Conservation (phyloP, 192 early-diverging fungal species). For the Coemansia sp. region DNA sequence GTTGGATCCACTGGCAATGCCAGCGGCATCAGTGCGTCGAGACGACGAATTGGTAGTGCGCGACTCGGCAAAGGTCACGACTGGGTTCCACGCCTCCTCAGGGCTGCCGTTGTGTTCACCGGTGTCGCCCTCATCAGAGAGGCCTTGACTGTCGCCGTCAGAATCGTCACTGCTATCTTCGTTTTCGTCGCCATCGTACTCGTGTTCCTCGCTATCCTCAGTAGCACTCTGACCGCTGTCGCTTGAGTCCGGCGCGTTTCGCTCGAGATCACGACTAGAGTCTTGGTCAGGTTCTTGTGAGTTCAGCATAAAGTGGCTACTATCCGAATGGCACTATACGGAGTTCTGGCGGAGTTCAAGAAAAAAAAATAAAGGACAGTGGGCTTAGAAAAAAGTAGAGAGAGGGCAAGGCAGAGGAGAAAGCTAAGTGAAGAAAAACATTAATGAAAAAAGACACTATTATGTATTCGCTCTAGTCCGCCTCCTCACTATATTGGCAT, state of each 20-base stretch:
- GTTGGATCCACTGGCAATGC: neutral
- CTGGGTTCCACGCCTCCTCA: slow-evolving; percentile 23
- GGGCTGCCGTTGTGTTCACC: slow-evolving; percentile 4
- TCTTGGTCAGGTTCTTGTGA: neutral
- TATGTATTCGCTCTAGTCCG: neutral
- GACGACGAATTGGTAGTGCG: neutral
- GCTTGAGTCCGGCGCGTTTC: neutral
- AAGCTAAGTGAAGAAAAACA: neutral
- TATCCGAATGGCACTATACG: neutral
- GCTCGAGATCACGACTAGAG: neutral
- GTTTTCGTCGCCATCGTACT: neutral
- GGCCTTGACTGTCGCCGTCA: neutral
- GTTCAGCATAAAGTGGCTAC: neutral
- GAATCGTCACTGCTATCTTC: slow-evolving; percentile 16
- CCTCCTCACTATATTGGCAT: neutral
- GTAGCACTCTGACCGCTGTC: slow-evolving; percentile 43
- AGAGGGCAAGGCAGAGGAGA: neutral
- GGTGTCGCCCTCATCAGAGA: neutral
- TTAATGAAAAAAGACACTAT: neutral
- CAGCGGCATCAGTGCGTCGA: neutral
- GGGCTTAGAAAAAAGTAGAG: neutral
- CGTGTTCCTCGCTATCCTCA: slow-evolving; percentile 49
- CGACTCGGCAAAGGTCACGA: slow-evolving; percentile 43
- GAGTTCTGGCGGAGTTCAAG: neutral
- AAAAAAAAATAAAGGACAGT: neutral